phyloP scores from a whole-genome alignment of 352 stramenopile species.

The Stephanocyclus meneghinianus region DNA sequence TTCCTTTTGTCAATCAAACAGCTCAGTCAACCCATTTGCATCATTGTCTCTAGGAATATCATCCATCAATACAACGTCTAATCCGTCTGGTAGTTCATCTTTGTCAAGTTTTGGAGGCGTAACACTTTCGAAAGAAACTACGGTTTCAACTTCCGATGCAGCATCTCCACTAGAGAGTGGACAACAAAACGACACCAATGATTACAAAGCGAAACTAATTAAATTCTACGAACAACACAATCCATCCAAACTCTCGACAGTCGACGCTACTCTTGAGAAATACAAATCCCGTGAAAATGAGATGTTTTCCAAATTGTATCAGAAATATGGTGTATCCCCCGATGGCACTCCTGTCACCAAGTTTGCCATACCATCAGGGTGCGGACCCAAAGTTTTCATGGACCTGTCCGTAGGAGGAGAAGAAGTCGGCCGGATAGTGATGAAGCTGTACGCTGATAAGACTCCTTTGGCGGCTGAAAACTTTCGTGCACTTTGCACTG shows the following conservation, averaged over 20 bases:
- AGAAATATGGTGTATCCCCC: conserved; percentile 49
- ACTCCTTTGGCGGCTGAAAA: conserved; percentile 58
- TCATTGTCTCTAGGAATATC: not conserved
- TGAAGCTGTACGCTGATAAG: conserved; percentile 56
- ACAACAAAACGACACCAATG: conserved; percentile 1
- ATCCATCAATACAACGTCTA: not conserved
- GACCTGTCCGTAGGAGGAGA: conserved; percentile 51
- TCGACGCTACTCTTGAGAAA: conserved; percentile 88
- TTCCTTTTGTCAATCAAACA: not conserved
- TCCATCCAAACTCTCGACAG: conserved; percentile 85
- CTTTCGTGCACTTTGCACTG: conserved; percentile 60
- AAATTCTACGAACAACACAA: conserved; percentile 92
- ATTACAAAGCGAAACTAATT: conserved; percentile 76
- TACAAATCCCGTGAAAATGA: conserved; percentile 78
- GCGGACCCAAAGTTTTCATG: conserved; percentile 51
- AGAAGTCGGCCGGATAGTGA: conserved; percentile 27
- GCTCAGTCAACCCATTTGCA: conserved; percentile 7
- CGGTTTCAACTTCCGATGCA: conserved; percentile 16
- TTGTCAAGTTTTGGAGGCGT: not conserved
- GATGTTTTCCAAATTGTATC: conserved; percentile 68
- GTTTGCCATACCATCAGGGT: conserved; percentile 7
- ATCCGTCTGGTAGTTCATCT: not conserved
- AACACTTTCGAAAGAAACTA: conserved; percentile 3
- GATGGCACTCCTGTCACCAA: conserved; percentile 9
- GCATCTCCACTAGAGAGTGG: conserved; percentile 17